A percentile compares a stretch with the other conserved stretches of the same genome.
Evolutionary conservation across 352 stramenopile genomes (phyloP).

Genomic region (Phytophthora fragariaefolia): DNA sequence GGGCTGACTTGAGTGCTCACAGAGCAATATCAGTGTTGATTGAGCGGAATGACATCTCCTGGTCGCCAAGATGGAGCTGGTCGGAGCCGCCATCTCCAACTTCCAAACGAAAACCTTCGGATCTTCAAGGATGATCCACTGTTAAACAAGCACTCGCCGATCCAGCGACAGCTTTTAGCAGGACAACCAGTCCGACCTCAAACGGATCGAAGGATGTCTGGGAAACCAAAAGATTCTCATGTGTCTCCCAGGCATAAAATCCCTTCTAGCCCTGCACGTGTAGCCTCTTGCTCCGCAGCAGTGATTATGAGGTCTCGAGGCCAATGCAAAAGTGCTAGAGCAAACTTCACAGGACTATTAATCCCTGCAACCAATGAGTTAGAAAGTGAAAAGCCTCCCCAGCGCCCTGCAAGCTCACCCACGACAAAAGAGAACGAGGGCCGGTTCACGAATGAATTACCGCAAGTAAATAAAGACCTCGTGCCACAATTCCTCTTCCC

Average conservation of each 20-base stretch:
- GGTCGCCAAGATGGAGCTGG: slow-evolving; percentile 12
- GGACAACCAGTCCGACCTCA: slow-evolving; percentile 25
- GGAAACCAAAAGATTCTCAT: slow-evolving; percentile 16
- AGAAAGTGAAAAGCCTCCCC: background rate
- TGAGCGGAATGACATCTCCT: slow-evolving; percentile 1
- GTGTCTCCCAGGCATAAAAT: slow-evolving; percentile 32
- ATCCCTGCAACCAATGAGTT: slow-evolving; percentile 5
- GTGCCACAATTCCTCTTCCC: slow-evolving; percentile 27
- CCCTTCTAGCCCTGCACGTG: slow-evolving; percentile 2
- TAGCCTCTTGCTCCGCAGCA: slow-evolving; percentile 1
- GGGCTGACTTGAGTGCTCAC: no score
- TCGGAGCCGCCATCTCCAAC: slow-evolving; percentile 39
- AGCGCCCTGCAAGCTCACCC: slow-evolving; percentile 24
- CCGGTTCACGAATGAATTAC: slow-evolving; percentile 5
- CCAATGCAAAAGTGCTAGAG: slow-evolving; percentile 38
- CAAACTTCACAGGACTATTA: background rate
- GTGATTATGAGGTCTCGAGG: slow-evolving; percentile 18
- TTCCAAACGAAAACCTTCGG: slow-evolving; percentile 42
- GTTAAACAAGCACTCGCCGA: slow-evolving; percentile 44
- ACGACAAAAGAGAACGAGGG: slow-evolving; percentile 2
- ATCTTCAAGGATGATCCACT: slow-evolving; percentile 37
- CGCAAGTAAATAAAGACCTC: slow-evolving; percentile 1
- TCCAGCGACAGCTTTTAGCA: slow-evolving; percentile 24
- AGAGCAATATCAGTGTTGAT: no score
- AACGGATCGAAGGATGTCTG: slow-evolving; percentile 1